Evolutionary conservation across 1,139 yeast genomes (phyloP).

Genomic region (Zygoascus hellenicus): DNA sequence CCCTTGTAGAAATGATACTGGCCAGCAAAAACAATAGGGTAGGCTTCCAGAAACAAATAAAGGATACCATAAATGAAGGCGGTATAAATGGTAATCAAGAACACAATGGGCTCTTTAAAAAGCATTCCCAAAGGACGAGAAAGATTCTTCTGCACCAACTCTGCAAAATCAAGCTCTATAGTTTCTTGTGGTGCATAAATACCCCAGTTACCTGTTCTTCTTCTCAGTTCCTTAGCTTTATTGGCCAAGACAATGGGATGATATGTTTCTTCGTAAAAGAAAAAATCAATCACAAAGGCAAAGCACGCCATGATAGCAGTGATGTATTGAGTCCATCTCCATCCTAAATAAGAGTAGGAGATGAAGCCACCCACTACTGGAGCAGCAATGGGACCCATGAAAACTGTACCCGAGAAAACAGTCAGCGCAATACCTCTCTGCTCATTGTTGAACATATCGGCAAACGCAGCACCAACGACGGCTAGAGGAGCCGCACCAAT

Average conservation of each 20-base stretch:
- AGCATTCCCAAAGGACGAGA: constrained; percentile 68
- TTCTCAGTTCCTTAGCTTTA: constrained; percentile 45
- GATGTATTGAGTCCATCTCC: constrained; percentile 58
- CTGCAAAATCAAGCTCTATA: constrained; percentile 53
- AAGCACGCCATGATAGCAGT: constrained; percentile 45
- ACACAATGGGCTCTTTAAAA: constrained; percentile 64
- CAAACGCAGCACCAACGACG: constrained; percentile 76
- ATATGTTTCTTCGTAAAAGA: constrained; percentile 46
- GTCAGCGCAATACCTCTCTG: constrained; percentile 65
- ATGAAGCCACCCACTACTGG: constrained; percentile 45
- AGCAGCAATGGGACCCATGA: constrained; percentile 69
- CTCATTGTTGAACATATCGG: constrained; percentile 61
- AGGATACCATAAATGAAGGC: constrained; percentile 83
- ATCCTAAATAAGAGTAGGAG: constrained; percentile 38
- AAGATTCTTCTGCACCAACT: constrained; percentile 61
- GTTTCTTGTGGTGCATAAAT: constrained; percentile 82
- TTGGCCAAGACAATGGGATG: constrained; percentile 38
- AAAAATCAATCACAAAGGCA: constrained; percentile 32
- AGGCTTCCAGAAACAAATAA: constrained; percentile 70
- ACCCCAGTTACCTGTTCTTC: constrained; percentile 60
- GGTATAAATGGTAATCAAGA: constrained; percentile 65
- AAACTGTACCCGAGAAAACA: constrained; percentile 60
- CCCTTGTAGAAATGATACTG: constrained; percentile 48
- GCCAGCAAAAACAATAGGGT: constrained; percentile 64
- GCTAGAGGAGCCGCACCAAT: constrained; percentile 78